Percentiles rank a stretch among this genome's conserved stretches.
These are phyloP conservation scores for Alloascoidea hylecoeti DNA, from an alignment of 805 yeast genomes.

Conservation along the genomic window DNA sequence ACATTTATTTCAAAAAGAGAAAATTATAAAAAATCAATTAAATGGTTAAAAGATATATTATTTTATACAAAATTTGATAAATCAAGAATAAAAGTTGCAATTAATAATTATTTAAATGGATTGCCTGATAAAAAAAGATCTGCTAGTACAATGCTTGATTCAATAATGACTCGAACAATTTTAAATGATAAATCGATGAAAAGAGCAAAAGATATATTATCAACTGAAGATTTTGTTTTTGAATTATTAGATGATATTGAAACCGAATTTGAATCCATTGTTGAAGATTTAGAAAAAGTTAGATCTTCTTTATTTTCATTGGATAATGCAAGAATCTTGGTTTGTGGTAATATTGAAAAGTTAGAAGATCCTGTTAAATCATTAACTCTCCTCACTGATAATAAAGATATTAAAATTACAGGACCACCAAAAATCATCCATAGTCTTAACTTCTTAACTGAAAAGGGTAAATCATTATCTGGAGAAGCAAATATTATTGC, in stretches of 20 bases:
- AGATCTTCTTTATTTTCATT: conserved; percentile 36
- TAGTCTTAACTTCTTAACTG: conserved; percentile 36
- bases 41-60: conserved; percentile 61
- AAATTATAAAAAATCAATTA: conserved; percentile 55
- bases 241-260: conserved; percentile 31
- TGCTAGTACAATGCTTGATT: conserved; percentile 49
- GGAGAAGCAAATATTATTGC: conserved; percentile 47
- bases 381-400: too few relatives aligned
- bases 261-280: conserved; percentile 26
- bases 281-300: conserved; percentile 33
- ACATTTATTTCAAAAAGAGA: conserved; percentile 43
- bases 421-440: conserved; percentile 12
- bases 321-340: conserved; percentile 49
- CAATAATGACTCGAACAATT: conserved; percentile 39
- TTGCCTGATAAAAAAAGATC: conserved; percentile 50
- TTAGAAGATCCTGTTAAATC: conserved; percentile 34
- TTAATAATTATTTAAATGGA: conserved; percentile 45
- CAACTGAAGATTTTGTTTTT: conserved; percentile 43
- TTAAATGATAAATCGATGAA: conserved; percentile 48
- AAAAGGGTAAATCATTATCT: conserved; percentile 36
- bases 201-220: conserved; percentile 50
- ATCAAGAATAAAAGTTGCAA: conserved; percentile 48
- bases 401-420: conserved; percentile 11
- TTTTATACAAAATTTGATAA: conserved; percentile 60
- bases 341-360: conserved; percentile 52